Conservation (phyloP, 1,139 yeast genomes). For the Kurtzmaniella natalensis region DNA sequence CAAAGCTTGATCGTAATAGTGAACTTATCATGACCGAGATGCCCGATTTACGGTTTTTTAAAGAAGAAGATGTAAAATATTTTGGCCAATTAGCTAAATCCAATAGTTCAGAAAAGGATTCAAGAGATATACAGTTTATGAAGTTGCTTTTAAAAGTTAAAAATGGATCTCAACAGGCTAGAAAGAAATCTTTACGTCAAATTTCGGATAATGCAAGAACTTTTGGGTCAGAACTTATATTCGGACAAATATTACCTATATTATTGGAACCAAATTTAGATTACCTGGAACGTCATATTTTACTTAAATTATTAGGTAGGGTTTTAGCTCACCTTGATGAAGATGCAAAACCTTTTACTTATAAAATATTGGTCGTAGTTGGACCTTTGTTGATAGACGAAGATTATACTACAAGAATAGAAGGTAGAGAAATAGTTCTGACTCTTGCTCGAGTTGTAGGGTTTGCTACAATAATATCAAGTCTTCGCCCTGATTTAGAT, state of each 20-base stretch:
- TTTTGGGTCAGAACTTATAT: constrained; percentile 68
- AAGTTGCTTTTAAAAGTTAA: constrained; percentile 64
- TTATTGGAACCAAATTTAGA: constrained; percentile 69
- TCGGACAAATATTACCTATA: constrained; percentile 69
- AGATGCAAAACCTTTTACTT: constrained; percentile 67
- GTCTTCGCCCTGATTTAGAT: constrained; percentile 78
- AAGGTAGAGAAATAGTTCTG: constrained; percentile 77
- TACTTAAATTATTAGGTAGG: constrained; percentile 73
- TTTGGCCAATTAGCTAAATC: constrained; percentile 58
- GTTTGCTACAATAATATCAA: constrained; percentile 67
- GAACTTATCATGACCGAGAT: constrained; percentile 3
- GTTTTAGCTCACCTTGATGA: constrained; percentile 63
- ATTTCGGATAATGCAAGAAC: constrained; percentile 60
- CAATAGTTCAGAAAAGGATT: constrained; percentile 44
- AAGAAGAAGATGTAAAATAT: constrained; percentile 66
- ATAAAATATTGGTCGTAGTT: constrained; percentile 65
- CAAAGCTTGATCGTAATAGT: constrained; percentile 3
- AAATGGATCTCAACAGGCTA: constrained; percentile 64
- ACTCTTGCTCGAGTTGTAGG: constrained; percentile 82
- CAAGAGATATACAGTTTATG: constrained; percentile 59
- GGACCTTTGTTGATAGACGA: constrained; percentile 82
- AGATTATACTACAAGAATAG: constrained; percentile 65
- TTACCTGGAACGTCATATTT: constrained; percentile 78
- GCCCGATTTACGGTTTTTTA: constrained; percentile 60
- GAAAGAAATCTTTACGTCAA: constrained; percentile 70